Evolutionary conservation across 768 basidiomycete species (phyloP).

Genomic region (Coprinopsis sp.): DNA sequence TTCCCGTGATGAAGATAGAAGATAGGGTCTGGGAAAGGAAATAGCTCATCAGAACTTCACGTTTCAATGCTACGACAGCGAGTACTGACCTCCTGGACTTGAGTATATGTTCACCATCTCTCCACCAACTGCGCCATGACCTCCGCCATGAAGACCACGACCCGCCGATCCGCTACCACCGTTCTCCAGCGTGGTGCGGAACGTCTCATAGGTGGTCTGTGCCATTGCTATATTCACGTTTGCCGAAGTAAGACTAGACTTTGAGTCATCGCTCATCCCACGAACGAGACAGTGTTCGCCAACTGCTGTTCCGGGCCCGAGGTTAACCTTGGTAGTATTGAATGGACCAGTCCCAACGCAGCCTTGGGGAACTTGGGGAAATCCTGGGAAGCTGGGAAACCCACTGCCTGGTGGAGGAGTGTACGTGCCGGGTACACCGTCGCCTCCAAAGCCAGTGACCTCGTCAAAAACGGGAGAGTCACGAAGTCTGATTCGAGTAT

Average conservation of each 20-base stretch:
- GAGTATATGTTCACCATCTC: constrained; percentile 4
- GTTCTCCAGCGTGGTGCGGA: constrained; percentile 5
- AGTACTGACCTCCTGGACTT: constrained; percentile 4
- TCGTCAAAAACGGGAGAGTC: constrained; percentile 8
- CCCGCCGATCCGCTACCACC: neutral
- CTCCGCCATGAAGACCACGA: constrained; percentile 5
- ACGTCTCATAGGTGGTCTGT: constrained; percentile 4
- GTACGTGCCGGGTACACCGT: constrained; percentile 7
- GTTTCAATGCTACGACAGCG: no score
- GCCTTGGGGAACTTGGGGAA: neutral
- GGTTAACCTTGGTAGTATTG: neutral
- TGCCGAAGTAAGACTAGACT: neutral
- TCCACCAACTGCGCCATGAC: constrained; percentile 3
- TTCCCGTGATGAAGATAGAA: constrained; percentile 9
- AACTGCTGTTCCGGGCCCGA: constrained; percentile 1
- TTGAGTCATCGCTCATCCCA: neutral
- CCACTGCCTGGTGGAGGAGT: neutral
- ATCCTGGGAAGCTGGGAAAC: neutral
- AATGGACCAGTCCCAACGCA: constrained; percentile 7
- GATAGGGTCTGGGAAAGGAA: neutral
- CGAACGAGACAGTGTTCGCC: constrained; percentile 4
- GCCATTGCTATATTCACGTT: neutral
- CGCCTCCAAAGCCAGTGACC: constrained; percentile 5
- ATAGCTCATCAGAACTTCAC: neutral
- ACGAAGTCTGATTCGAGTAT: neutral